phyloP scores from a whole-genome alignment of 441 rosid genomes.

The Monsonia emarginata region DNA sequence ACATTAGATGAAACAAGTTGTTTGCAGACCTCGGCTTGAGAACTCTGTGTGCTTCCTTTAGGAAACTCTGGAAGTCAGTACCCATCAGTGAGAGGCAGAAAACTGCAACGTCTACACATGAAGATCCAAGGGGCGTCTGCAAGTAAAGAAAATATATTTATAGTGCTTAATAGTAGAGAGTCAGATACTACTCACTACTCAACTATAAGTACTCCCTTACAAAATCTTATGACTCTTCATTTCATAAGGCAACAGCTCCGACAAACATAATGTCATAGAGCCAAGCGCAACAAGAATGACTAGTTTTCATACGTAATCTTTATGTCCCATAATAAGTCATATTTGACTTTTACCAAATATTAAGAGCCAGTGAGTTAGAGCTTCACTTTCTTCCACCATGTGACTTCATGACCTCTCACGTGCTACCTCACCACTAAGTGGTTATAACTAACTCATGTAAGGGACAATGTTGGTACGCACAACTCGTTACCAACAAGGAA shows the following conservation, averaged over 20 bases:
- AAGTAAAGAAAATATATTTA: slow-evolving; percentile 18
- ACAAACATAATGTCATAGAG: background rate
- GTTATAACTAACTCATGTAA: too few relatives aligned
- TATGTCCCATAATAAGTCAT: too few relatives aligned
- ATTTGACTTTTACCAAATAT: too few relatives aligned
- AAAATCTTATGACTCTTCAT: background rate
- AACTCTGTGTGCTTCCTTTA: slow-evolving; percentile 69
- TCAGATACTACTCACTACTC: background rate
- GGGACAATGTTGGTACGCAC: too few relatives aligned
- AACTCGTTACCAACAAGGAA: too few relatives aligned
- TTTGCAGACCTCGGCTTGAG: slow-evolving; percentile 65
- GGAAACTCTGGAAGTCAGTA: slow-evolving; percentile 58
- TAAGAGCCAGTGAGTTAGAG: too few relatives aligned
- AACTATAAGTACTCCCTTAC: background rate
- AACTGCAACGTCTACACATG: slow-evolving; percentile 65
- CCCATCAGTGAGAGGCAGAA: slow-evolving; percentile 96
- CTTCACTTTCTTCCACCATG: too few relatives aligned
- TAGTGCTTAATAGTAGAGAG: slow-evolving; percentile 1
- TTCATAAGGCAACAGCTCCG: background rate
- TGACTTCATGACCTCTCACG: too few relatives aligned
- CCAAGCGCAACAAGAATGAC: background rate
- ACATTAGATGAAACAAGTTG: background rate
- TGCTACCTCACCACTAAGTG: too few relatives aligned
- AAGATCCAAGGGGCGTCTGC: slow-evolving; percentile 59
- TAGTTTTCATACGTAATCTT: too few relatives aligned